Conservation (phyloP, 805 yeast genomes). For the Candida vartiovaarae region DNA sequence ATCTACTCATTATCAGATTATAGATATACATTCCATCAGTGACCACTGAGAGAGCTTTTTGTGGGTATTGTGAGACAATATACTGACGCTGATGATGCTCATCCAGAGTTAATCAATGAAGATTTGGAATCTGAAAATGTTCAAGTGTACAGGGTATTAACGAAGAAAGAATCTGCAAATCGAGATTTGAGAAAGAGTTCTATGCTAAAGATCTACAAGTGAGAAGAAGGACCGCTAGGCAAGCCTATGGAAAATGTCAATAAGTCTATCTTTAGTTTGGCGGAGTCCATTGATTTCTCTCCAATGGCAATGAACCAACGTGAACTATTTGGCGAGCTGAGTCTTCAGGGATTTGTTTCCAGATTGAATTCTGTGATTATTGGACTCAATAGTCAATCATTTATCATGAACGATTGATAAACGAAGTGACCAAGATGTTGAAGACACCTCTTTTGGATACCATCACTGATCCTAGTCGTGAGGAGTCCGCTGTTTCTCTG, state of each 20-base stretch:
- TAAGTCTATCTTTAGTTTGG: conserved; percentile 3
- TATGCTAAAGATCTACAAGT: conserved; percentile 57
- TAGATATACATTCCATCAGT: conserved; percentile 27
- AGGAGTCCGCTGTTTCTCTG: conserved; percentile 71
- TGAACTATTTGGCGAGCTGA: conserved; percentile 2
- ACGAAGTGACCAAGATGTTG: conserved; percentile 35
- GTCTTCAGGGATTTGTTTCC: conserved; percentile 8
- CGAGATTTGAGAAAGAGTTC: conserved; percentile 41
- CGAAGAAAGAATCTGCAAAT: conserved; percentile 28
- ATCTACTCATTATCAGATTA: conserved; percentile 56
- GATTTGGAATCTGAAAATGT: conserved; percentile 23
- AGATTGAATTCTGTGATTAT: conserved; percentile 13
- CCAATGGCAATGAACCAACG: background rate
- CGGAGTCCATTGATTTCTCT: background rate
- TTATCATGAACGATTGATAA: conserved; percentile 42
- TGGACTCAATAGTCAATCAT: conserved; percentile 46
- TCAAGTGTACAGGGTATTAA: conserved; percentile 14
- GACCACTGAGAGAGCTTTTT: conserved; percentile 10
- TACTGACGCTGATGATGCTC: conserved; percentile 2
- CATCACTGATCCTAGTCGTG: conserved; percentile 32
- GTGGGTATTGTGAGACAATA: conserved; percentile 19
- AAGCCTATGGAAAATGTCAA: conserved; percentile 23
- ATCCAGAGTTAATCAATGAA: conserved; percentile 5
- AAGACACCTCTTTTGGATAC: conserved; percentile 44
- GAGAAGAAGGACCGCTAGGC: conserved; percentile 44